Evolutionary conservation across 768 basidiomycete genomes (phyloP).

Genomic region (Exsudoporus frostii): DNA sequence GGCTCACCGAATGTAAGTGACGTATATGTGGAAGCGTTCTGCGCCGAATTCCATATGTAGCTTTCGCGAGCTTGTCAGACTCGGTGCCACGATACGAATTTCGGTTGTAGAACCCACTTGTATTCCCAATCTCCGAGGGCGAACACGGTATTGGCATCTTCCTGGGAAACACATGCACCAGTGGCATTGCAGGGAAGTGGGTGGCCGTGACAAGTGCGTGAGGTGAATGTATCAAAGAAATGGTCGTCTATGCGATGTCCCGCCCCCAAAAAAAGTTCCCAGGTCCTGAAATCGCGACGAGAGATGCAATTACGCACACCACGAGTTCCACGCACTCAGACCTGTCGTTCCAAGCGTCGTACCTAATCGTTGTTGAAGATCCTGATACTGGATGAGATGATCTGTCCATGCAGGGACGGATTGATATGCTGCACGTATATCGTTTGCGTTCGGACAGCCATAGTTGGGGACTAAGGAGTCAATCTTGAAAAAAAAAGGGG

Average conservation of each 20-base stretch:
- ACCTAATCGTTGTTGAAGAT: constrained; percentile 38
- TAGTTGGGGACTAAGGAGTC: constrained; percentile 48
- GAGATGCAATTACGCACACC: constrained; percentile 37
- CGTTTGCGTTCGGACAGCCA: constrained; percentile 39
- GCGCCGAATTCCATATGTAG: constrained; percentile 49
- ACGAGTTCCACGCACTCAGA: constrained; percentile 41
- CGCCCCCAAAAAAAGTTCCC: neutral
- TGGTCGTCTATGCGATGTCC: constrained; percentile 33
- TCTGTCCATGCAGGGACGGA: constrained; percentile 46
- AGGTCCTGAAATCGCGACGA: neutral
- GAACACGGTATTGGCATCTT: constrained; percentile 50
- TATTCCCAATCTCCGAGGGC: constrained; percentile 63
- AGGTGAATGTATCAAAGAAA: constrained; percentile 51
- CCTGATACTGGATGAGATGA: constrained; percentile 37
- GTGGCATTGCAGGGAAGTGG: constrained; percentile 42
- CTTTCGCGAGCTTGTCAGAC: constrained; percentile 22
- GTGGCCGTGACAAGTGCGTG: constrained; percentile 42
- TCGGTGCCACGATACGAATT: neutral
- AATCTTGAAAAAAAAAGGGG: constrained; percentile 30
- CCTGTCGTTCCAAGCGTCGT: constrained; percentile 40
- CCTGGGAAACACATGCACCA: constrained; percentile 39
- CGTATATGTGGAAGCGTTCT: constrained; percentile 41
- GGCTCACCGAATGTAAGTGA: constrained; percentile 42
- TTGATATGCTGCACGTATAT: constrained; percentile 40
- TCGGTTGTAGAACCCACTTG: constrained; percentile 30